Evolutionary conservation across 257 asterid genomes (phyloP).

Genomic region (Gynochthodes officinalis): DNA sequence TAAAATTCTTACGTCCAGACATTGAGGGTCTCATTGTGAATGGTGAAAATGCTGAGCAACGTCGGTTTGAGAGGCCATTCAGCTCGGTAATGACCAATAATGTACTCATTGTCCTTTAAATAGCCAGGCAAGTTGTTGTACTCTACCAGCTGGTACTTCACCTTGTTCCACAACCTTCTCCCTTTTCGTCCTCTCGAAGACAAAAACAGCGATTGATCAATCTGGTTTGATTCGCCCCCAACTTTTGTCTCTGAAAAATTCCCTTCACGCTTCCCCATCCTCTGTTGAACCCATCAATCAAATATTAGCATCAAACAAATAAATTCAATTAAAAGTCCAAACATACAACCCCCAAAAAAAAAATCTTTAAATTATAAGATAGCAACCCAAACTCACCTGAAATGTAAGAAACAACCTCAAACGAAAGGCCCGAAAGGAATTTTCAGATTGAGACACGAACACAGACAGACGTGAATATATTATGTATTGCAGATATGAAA

Average conservation of each 20-base stretch:
- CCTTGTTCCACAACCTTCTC: constrained; percentile 80
- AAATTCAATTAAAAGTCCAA: background rate
- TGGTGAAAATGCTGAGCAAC: constrained; percentile 76
- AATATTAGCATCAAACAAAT: background rate
- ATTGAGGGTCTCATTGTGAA: constrained; percentile 96
- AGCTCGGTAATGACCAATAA: constrained; percentile 67
- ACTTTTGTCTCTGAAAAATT: constrained; percentile 25
- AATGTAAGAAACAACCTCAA: background rate
- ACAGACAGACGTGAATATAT: no score
- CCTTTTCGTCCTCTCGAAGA: constrained; percentile 52
- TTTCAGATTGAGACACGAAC: background rate
- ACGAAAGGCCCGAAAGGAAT: background rate
- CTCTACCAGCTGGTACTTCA: constrained; percentile 91
- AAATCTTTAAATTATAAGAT: background rate
- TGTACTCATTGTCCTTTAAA: constrained; percentile 91
- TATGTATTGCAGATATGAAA: no score
- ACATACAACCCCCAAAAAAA: background rate
- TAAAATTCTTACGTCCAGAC: constrained; percentile 84
- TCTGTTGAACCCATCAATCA: constrained; percentile 24
- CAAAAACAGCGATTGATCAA: constrained; percentile 18
- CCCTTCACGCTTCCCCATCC: constrained; percentile 46
- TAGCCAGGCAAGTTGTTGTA: constrained; percentile 87
- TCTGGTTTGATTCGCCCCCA: constrained; percentile 31
- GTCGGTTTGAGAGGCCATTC: constrained; percentile 92
- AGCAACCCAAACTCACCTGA: constrained; percentile 3